Evolutionary conservation across 805 yeast genomes (phyloP), one percentile per base, ranked within the genome.

Genomic region (Peterozyma toletana): DNA sequence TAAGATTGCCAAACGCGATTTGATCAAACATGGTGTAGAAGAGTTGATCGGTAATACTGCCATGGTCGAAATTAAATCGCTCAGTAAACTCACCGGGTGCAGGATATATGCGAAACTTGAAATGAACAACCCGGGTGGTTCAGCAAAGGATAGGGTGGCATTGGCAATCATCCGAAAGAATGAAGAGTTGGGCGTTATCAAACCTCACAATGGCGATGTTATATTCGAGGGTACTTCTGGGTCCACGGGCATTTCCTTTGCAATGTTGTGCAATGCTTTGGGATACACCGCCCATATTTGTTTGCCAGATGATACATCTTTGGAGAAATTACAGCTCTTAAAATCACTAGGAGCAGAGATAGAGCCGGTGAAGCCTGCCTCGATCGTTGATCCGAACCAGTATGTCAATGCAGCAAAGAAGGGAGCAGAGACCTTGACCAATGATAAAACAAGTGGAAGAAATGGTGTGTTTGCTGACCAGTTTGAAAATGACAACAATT

Each of bases 171-270:
- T 91, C 14, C 67, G 77, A 44, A 77, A 77, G 17, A 85, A 84
- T 44, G 96, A 87, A 56, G 44, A 52, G 5, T 40, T 54, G 38
- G 93, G 93, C 0, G 56, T 67, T 5, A 59, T 90, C 35, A 58
- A 66, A 5, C 85, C 86, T 0, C 59, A 76, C 37, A 63, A 70
- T 42, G 88, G 86, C 1, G 93, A 87, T 54, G 69, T 80, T 11
- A 83, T 91, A 1, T 89, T 81, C 60, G 99, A 91, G 65, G 99
- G 99, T 7, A 93, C 99, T 0, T 83, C 93, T 10, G 99, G 99
- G 0, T 89, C 97, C 0, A 91, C 99, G 0, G 99, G 99, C 2
- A 93, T 93, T 11, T 86, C 96, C 1, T 75, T 91, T 53, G 96
- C 97, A 0, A 78, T 89, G 62, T 71, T 93, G n/a, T 86, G 95